Evolutionary conservation across 306 rosid genomes (phyloP).

Genomic region (Cercis canadensis): DNA sequence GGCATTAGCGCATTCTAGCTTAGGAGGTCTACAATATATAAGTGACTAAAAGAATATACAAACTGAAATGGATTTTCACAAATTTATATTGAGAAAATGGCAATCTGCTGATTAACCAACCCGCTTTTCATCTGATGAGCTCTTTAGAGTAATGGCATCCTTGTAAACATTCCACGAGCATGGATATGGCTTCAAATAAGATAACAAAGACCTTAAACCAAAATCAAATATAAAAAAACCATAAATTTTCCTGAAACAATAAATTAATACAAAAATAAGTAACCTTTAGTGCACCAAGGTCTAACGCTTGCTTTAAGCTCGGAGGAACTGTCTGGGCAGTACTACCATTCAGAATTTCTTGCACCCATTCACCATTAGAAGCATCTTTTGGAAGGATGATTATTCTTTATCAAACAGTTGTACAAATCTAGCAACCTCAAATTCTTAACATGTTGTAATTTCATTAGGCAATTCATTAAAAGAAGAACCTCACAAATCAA

Average conservation of each 20-base stretch:
- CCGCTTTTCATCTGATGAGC: conserved; percentile 58
- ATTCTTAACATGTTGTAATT: background rate
- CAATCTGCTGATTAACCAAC: conserved; percentile 51
- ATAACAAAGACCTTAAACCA: conserved; percentile 14
- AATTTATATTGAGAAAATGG: conserved; percentile 19
- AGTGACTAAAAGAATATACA: conserved; percentile 29
- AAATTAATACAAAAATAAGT: no score
- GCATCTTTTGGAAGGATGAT: conserved; percentile 82
- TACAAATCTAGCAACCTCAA: no score
- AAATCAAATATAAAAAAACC: conserved; percentile 27
- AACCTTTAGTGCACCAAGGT: conserved; percentile 90
- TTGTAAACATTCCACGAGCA: conserved; percentile 76
- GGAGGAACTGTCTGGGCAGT: conserved; percentile 80
- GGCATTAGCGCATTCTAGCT: conserved; percentile 22
- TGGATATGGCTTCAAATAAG: conserved; percentile 68
- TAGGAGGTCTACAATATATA: background rate
- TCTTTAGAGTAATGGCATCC: conserved; percentile 49
- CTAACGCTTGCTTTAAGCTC: conserved; percentile 81
- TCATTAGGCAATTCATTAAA: background rate
- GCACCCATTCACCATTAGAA: conserved; percentile 83
- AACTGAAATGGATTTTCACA: no score
- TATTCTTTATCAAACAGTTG: no score
- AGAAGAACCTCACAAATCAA: background rate
- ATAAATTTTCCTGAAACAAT: conserved; percentile 31
- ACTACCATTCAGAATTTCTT: conserved; percentile 78